phyloP scores from a whole-genome alignment of 805 yeast species.

The Komagataella mondaviorum region DNA sequence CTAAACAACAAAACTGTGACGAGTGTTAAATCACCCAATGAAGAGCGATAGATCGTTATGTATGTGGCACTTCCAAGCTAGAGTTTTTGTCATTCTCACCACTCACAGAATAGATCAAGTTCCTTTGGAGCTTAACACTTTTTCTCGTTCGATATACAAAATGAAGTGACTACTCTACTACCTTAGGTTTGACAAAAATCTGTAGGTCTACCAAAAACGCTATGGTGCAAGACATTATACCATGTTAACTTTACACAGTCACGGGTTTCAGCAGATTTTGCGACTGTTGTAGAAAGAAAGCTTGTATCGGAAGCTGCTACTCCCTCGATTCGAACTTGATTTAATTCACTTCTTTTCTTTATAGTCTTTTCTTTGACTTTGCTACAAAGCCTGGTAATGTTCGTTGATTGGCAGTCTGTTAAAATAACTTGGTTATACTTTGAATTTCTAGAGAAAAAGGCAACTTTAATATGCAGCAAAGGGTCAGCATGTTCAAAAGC shows the following conservation, averaged over 20 bases:
- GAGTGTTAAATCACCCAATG: too few relatives aligned
- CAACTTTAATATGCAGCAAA: neutral
- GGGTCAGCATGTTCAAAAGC: neutral
- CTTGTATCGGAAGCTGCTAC: conserved; percentile 2
- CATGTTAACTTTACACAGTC: conserved; percentile 37
- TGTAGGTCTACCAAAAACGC: conserved; percentile 33
- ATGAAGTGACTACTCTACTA: too few relatives aligned
- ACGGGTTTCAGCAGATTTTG: neutral
- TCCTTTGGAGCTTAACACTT: too few relatives aligned
- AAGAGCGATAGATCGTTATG: too few relatives aligned
- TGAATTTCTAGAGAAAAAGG: neutral
- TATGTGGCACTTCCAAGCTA: too few relatives aligned
- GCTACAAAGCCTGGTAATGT: neutral
- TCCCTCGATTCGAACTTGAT: conserved; percentile 4
- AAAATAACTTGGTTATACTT: neutral
- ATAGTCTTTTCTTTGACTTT: neutral
- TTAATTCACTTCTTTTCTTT: conserved; percentile 6
- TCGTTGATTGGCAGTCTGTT: neutral
- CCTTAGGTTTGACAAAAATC: conserved; percentile 10
- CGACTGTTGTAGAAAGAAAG: neutral
- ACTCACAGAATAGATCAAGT: too few relatives aligned
- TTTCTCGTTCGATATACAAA: too few relatives aligned
- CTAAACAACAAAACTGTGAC: too few relatives aligned
- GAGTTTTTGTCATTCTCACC: too few relatives aligned
- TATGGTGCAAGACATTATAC: conserved; percentile 35